phyloP scores from a whole-genome alignment of 2,329 filamentous ascomycete species.

The Fusarium subglutinans region DNA sequence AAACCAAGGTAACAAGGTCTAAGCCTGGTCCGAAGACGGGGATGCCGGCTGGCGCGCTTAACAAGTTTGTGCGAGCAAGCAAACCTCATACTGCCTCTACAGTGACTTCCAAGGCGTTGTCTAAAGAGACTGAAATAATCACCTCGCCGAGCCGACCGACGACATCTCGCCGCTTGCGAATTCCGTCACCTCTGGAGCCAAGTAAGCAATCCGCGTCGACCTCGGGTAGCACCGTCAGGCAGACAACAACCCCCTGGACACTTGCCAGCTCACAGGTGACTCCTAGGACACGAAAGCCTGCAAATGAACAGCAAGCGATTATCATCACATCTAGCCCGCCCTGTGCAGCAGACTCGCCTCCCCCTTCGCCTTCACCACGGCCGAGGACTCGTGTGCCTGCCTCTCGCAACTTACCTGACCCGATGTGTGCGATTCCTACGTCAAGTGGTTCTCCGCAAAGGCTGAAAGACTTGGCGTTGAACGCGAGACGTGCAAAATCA shows the following conservation, averaged over 20 bases:
- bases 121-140: not conserved
- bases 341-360: conserved; percentile 43
- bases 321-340: conserved; percentile 57
- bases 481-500: not conserved
- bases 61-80: conserved; percentile 54
- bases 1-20: conserved; percentile 19
- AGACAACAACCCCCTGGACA: conserved; percentile 47
- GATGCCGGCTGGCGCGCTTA: conserved; percentile 47
- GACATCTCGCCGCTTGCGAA: conserved; percentile 32
- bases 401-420: conserved; percentile 33
- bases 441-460: conserved; percentile 31
- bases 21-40: conserved; percentile 30
- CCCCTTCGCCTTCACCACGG: conserved; percentile 38
- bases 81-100: conserved; percentile 42
- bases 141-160: conserved; percentile 4
- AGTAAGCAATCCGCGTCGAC: conserved; percentile 50
- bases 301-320: conserved; percentile 51
- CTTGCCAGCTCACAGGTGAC: conserved; percentile 55
- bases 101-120: not conserved
- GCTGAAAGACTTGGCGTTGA: conserved; percentile 15
- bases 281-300: conserved; percentile 48
- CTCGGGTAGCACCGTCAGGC: conserved; percentile 34
- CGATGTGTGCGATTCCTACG: conserved; percentile 40
- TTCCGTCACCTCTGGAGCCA: conserved; percentile 41
- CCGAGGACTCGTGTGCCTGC: conserved; percentile 18